phyloP scores from a whole-genome alignment of 352 stramenopile genomes.

The Pythium oligandrum region DNA sequence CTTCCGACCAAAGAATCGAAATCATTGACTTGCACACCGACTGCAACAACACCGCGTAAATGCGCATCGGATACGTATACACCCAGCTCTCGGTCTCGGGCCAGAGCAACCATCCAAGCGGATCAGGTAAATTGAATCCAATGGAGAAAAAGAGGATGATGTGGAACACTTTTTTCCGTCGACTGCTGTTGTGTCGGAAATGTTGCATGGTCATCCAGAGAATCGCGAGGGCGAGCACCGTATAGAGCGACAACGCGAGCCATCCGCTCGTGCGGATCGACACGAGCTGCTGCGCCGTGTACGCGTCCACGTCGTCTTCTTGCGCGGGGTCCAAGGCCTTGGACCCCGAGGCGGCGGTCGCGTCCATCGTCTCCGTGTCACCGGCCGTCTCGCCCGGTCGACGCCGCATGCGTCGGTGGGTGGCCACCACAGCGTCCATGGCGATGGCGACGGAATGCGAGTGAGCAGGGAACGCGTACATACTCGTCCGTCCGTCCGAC shows the following conservation, averaged over 20 bases:
- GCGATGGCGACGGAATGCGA: too few species aligned
- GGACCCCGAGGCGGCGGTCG: too few species aligned
- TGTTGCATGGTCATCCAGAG: conserved; percentile 63
- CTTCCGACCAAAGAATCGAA: conserved; percentile 72
- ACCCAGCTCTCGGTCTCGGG: conserved; percentile 63
- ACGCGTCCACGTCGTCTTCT: not conserved
- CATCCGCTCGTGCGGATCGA: conserved; percentile 51
- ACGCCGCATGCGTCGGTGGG: conserved; percentile 5
- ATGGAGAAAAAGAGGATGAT: conserved; percentile 58
- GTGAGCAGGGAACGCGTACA: too few species aligned
- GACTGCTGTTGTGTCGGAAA: conserved; percentile 42
- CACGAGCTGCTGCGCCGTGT: conserved; percentile 32
- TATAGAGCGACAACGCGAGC: conserved; percentile 59
- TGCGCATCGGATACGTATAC: conserved; percentile 51
- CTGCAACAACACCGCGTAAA: conserved; percentile 68
- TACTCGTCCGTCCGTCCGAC: too few species aligned
- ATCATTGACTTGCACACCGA: conserved; percentile 80
- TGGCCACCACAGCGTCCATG: too few species aligned
- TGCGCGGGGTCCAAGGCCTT: not conserved
- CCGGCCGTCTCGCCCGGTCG: conserved; percentile 10
- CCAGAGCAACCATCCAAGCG: conserved; percentile 52
- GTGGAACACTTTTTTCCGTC: conserved; percentile 71
- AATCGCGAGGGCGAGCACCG: conserved; percentile 47
- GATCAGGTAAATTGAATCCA: conserved; percentile 59
- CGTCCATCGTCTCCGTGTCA: not conserved